Evolutionary conservation across 2,329 filamentous ascomycete species (phyloP), one percentile per base, ranked within the genome.

Genomic region (Rhynchosporium agropyri): DNA sequence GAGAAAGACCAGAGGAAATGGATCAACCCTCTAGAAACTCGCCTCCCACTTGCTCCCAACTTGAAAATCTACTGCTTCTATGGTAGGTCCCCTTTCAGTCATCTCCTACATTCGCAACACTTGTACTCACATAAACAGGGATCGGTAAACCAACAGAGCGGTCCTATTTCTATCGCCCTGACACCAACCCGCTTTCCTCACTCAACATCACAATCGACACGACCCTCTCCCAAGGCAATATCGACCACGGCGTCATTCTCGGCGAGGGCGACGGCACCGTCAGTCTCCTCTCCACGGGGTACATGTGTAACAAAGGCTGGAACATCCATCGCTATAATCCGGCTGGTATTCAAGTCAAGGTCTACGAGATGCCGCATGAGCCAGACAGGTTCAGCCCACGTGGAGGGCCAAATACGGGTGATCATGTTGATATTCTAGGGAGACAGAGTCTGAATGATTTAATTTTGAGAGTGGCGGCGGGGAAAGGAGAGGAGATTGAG

Each of bases 1-100:
- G 89, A 93, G 71, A 77, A 85, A n/a, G 83, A 91, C 67, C 86
- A 85, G 2, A 81, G 79, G 56, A 99, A 96, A 74, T 99, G 95
- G 95, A 86, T 97, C 65, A 99, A 99, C 73, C 95, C 95, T 0
- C 84, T 98, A 0, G 94, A 98, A 75, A 90, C 91, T 0, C 85
- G 94, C 1, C 81, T 98, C 0, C 95, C 95, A 0, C 81, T 92
- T 26, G 94, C 95, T 1, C 94, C 95, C 0, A 91, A 86, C 72
- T 80, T 99, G 72, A 97, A 97, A 75, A 91, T 99, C 12, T 98
- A 93, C 78, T 98, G 95, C 78, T 98, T 99, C 79, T 98, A 99
- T 74, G 95, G 83, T 69, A 72, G 67, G 63, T 60, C n/a, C 6
- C 15, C 12, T 15, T 20, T 20, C 20, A 15, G 36, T 20, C 8